Base-by-base conservation (phyloP, 192 early-diverging fungal species). In the Coemansia sp. region DNA sequence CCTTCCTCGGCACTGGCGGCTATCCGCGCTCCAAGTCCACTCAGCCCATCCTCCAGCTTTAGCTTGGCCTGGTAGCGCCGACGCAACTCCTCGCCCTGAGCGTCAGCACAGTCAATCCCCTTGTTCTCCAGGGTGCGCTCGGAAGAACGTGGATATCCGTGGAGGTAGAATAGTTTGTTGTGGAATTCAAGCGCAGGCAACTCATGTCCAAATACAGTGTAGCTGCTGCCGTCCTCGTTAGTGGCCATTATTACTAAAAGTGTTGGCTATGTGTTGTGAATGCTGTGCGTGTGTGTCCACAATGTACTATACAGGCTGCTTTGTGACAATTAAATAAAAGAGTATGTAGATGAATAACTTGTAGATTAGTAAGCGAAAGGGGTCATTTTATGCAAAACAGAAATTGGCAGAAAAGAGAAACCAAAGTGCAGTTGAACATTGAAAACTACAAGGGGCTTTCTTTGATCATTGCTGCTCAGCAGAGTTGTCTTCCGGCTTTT, bases 31-130 rank as follows among this genome's bases (percentile, higher is more conserved):
- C 71, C 71, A 3, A 62, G 61, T 9, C 31, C 34, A 23, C 62
- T 52, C 27, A 74, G 57, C 8, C 38, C 57, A 9, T 37, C 8
- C 20, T 48, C 37, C 28, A 74, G 27, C 52, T 62, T 64, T 10
- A 23, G 48, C 58, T 38, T 41, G 5, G 65, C 65, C 42, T 57
- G 50, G 30, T 63, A 47, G 13, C 57, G 61, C 42, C 72, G 59
- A 2, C 72, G 65, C n/a, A 74, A 47, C 36, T 67, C 65, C 50
- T 74, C 72, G 34, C 61, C 65, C 25, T 64, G 65, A 14, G 65
- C 72, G 55, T 67, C 65, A n/a, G 72, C 20, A 6, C 30, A 34
- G 20, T 74, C 64, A 36, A 74, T 64, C 62, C 28, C 61, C 3
- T 40, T 36, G 10, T 40, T 22, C 1, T 47, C 57, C n/a, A 41